Evolutionary conservation across 2,329 filamentous ascomycete genomes (phyloP).

Genomic region (Fusarium virguliforme): DNA sequence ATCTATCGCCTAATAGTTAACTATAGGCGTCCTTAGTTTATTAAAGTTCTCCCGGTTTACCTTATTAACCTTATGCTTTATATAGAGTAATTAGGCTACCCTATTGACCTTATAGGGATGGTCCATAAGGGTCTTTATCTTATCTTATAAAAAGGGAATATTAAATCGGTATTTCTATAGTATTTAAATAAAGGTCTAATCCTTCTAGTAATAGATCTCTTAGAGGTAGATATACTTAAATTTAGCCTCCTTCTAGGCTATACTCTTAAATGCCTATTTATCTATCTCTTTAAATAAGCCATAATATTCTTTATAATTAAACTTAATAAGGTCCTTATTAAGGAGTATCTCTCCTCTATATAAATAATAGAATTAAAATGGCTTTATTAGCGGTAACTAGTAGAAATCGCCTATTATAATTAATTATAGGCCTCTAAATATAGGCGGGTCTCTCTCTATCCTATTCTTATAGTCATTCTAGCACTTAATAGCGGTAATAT

Average conservation of each 20-base stretch:
- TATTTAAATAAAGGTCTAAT: slow-evolving; percentile 68
- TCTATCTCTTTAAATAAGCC: slow-evolving; percentile 63
- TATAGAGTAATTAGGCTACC: slow-evolving; percentile 38
- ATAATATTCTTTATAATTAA: slow-evolving; percentile 55
- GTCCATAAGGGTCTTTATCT: slow-evolving; percentile 63
- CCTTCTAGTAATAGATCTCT: slow-evolving; percentile 71
- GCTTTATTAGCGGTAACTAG: slow-evolving; percentile 72
- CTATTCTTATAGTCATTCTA: background rate
- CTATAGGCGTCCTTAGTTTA: slow-evolving; percentile 16
- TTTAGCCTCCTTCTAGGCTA: slow-evolving; percentile 68
- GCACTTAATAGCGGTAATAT: slow-evolving; percentile 53
- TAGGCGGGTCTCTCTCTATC: background rate
- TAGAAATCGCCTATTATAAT: slow-evolving; percentile 66
- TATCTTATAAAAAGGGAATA: slow-evolving; percentile 53
- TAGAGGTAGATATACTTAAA: slow-evolving; percentile 69
- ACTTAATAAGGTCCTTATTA: background rate
- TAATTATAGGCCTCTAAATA: slow-evolving; percentile 50
- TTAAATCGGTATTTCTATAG: slow-evolving; percentile 71
- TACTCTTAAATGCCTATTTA: slow-evolving; percentile 74
- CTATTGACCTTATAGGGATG: slow-evolving; percentile 59
- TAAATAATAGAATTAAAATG: slow-evolving; percentile 58
- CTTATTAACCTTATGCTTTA: slow-evolving; percentile 13
- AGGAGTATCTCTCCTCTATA: slow-evolving; percentile 32
- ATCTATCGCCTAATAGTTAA: slow-evolving; percentile 31
- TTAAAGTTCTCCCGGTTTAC: slow-evolving; percentile 33